A percentile compares a stretch with the other conserved stretches of the same genome.
phyloP scores from a whole-genome alignment of 164 flowering plant genomes.

The Annona squamosa region DNA sequence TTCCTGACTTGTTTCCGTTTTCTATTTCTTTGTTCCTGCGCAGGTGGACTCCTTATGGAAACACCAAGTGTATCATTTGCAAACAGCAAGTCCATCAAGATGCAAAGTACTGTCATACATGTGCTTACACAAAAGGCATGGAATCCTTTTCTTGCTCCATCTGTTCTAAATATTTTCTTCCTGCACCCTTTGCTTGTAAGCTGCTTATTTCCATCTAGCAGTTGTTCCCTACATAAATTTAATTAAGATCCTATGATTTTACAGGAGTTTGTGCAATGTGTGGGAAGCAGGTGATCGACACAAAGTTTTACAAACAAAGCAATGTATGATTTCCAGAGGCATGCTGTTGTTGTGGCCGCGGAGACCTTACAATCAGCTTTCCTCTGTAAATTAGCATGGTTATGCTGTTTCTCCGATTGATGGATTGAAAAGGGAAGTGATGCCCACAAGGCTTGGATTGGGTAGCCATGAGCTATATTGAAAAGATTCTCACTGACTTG shows the following conservation, averaged over 20 bases:
- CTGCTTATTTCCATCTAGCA: neutral
- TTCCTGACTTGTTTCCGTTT: neutral
- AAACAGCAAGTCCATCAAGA: constrained; percentile 99
- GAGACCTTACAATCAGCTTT: neutral
- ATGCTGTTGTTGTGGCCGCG: neutral
- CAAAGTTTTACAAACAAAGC: constrained; percentile 83
- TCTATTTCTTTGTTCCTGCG: constrained; percentile 10
- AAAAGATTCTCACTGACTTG: no score
- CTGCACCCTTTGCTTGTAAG: no score
- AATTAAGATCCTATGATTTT: constrained; percentile 8
- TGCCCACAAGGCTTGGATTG: no score
- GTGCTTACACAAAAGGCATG: constrained; percentile 90
- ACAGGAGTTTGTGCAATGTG: constrained; percentile 99
- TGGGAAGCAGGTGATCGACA: constrained; percentile 92
- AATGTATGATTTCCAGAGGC: constrained; percentile 41
- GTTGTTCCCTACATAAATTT: neutral
- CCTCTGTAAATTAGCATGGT: neutral
- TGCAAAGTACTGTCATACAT: constrained; percentile 90
- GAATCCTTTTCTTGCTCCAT: neutral
- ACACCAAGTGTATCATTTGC: constrained; percentile 84
- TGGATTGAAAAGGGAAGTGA: no score
- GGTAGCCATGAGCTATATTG: no score
- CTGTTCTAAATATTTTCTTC: neutral
- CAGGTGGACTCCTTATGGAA: constrained; percentile 97
- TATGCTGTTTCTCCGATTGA: neutral